Percentiles rank a stretch among this genome's conserved stretches.
Evolutionary conservation across 2,329 filamentous ascomycete species (phyloP).

Genomic region (Botrytis aclada): DNA sequence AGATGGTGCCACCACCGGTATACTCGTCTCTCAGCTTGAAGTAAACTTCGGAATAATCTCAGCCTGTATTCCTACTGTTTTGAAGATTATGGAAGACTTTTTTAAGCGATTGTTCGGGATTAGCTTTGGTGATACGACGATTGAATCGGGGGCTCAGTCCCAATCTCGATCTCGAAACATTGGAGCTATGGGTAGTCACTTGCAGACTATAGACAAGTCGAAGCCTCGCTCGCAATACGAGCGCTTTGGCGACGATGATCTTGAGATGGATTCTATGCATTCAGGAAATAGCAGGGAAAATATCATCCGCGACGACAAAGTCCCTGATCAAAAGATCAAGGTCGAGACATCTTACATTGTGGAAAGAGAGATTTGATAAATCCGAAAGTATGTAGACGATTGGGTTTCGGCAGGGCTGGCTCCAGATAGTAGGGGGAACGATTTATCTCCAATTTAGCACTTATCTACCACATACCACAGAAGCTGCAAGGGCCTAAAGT

Average conservation of each 20-base stretch:
- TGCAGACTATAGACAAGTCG: not conserved
- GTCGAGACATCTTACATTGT: constrained; percentile 5
- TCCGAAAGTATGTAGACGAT: not conserved
- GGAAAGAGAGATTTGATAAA: not conserved
- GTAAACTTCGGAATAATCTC: constrained; percentile 24
- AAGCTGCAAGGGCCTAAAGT: not conserved
- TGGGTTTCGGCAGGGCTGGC: not conserved
- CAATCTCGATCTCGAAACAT: constrained; percentile 2
- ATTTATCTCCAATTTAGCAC: not conserved
- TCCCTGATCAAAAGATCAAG: constrained; percentile 1
- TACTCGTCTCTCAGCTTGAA: constrained; percentile 23
- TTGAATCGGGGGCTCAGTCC: not conserved
- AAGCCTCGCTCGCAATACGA: constrained; percentile 10
- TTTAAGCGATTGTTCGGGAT: constrained; percentile 11
- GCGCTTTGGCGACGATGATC: constrained; percentile 8
- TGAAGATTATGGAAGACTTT: constrained; percentile 21
- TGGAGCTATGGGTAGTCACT: not conserved
- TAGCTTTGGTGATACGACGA: not conserved
- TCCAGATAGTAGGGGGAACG: not conserved
- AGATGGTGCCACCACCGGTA: constrained; percentile 19
- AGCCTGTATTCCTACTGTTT: constrained; percentile 22
- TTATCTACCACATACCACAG: not conserved
- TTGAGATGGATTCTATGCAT: constrained; percentile 11
- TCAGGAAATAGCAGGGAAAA: constrained; percentile 7
- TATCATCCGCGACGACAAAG: not conserved